Conservation (phyloP, 305 asterid genomes). For the Rubia tinctorum region DNA sequence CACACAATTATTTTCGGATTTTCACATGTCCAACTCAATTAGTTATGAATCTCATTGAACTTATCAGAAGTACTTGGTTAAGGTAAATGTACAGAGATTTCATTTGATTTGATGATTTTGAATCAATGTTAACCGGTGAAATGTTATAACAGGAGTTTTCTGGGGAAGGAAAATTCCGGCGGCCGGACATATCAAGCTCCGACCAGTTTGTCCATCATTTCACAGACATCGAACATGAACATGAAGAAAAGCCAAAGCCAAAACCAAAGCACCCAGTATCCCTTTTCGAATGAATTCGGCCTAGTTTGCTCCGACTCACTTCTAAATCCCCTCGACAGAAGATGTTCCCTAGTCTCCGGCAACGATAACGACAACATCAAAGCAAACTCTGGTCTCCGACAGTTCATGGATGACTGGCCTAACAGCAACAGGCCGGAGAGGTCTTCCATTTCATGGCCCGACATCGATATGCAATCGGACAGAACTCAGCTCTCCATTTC, state of each 20-base stretch:
- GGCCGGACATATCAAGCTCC: conserved; percentile 29
- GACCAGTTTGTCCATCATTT: conserved; percentile 24
- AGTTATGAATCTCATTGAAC: not conserved
- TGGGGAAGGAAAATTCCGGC: conserved; percentile 31
- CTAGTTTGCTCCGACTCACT: conserved; percentile 72
- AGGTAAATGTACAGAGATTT: no score
- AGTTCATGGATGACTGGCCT: conserved; percentile 55
- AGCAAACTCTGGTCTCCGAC: conserved; percentile 32
- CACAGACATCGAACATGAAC: conserved; percentile 25
- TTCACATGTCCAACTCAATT: no score
- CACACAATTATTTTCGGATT: no score
- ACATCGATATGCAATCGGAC: conserved; percentile 40
- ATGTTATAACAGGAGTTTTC: conserved; percentile 30
- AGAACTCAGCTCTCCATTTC: conserved; percentile 84
- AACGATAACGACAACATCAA: conserved; percentile 30
- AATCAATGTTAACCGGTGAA: no score
- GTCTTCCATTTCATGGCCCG: conserved; percentile 40
- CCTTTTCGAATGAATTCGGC: conserved; percentile 51
- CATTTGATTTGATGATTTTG: no score
- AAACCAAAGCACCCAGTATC: conserved; percentile 17
- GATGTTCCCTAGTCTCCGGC: conserved; percentile 39
- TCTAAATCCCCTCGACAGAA: conserved; percentile 66
- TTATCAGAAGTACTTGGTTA: not conserved
- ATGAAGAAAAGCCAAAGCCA: conserved; percentile 26
- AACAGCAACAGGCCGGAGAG: conserved; percentile 37